Conservation (phyloP, 192 early-diverging fungal genomes). For the Umbelopsis sp. region DNA sequence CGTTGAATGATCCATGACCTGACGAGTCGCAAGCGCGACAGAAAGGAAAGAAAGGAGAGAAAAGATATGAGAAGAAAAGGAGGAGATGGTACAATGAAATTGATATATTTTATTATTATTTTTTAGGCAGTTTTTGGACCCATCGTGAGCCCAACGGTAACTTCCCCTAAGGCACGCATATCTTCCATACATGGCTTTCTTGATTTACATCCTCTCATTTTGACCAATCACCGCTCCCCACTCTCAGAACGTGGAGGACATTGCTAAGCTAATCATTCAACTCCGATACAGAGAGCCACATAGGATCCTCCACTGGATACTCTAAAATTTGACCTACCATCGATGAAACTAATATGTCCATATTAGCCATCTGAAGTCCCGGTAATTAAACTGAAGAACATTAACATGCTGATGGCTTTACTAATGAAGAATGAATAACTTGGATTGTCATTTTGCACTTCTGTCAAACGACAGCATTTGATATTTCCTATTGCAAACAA, state of each 20-base stretch:
- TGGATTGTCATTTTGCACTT: no score
- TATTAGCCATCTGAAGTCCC: no score
- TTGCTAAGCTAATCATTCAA: no score
- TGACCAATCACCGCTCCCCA: background rate
- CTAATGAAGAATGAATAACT: no score
- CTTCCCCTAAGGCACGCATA: slow-evolving; percentile 15
- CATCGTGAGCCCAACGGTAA: slow-evolving; percentile 17
- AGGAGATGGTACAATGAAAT: background rate
- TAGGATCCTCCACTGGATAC: no score
- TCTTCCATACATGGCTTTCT: background rate
- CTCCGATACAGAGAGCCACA: no score
- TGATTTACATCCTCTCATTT: background rate
- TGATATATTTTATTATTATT: background rate
- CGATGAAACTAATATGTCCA: no score
- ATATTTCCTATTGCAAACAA: no score
- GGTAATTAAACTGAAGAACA: no score
- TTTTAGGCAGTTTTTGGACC: background rate
- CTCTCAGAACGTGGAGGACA: background rate
- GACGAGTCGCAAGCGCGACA: background rate
- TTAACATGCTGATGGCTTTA: no score
- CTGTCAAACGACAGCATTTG: no score
- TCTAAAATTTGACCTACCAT: no score
- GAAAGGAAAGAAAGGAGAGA: background rate
- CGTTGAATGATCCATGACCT: background rate
- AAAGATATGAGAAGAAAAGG: background rate